Base-by-base conservation (phyloP, 1,284 basidiomycete species). In the Tylopilus sp. region DNA sequence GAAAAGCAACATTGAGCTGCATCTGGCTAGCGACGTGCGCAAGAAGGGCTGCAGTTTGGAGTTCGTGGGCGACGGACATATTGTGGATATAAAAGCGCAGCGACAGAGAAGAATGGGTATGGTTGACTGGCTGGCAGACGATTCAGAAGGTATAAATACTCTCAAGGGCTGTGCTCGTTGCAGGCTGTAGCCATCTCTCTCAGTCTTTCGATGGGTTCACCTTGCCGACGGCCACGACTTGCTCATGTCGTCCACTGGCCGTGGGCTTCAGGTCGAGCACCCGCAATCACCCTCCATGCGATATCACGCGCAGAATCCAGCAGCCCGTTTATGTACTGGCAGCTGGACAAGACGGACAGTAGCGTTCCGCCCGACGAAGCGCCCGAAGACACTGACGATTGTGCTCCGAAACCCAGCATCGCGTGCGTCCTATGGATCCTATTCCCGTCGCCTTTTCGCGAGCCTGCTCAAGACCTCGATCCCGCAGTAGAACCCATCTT, bases 201-300 rank as follows among this genome's bases (percentile, higher is more conserved):
- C n/a, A n/a, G n/a, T n/a, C 81, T 3, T 64, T 88, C 43, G 75
- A 78, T 15, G 77, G 71, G 2, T 80, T 89, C 56, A 65, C 73
- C 9, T 60, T 28, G 68, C 75, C 2, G 67, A 71, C 33, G 92
- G 92, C 15, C 36, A 62, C 37, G 30, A 20, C n/a, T 29, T 26
- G 53, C 28, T 91, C 76, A 77, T 89, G 65, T 85, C 87, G 7
- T 59, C 74, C 4, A 74, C 79, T 0, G 81, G 82, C 21, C 73
- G 74, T 9, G 91, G 90, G 15, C 86, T 94, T 65, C 80, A 86
- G 58, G 78, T 95, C 62, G 75, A 83, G 51, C 95, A 92, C 91
- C 88, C 15, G 74, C 82, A 6, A 87, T 96, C 59, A 94, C 89
- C 1, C 78, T 96, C 3, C 93, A 96, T 60, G 93, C 93, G 17